Conservation (phyloP, 2,329 filamentous ascomycete genomes). For the Chaetothyriales sp. region DNA sequence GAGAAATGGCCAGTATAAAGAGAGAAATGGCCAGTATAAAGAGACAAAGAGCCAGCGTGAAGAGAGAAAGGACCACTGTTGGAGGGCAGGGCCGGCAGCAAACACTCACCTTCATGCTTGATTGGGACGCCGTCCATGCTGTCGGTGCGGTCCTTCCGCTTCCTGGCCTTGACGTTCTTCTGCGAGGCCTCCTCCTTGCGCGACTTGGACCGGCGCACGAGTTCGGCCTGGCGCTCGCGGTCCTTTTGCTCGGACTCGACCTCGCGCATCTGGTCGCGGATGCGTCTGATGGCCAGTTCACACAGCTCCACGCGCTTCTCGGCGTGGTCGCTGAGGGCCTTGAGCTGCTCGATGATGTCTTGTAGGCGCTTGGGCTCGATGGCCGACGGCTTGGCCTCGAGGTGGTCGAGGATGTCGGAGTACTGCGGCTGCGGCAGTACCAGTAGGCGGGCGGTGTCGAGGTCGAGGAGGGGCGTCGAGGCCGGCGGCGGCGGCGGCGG, state of each 20-base stretch:
- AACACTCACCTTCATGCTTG: slow-evolving; percentile 40
- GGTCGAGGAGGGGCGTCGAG: slow-evolving; percentile 42
- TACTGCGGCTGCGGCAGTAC: slow-evolving; percentile 38
- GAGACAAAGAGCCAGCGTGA: neutral
- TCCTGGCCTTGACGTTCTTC: slow-evolving; percentile 56
- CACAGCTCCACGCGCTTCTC: slow-evolving; percentile 44
- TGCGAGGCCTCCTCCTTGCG: slow-evolving; percentile 31
- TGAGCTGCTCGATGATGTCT: slow-evolving; percentile 41
- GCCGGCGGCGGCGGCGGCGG: slow-evolving; percentile 4
- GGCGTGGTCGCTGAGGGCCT: slow-evolving; percentile 43
- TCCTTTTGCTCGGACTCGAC: slow-evolving; percentile 40
- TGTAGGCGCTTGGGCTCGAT: slow-evolving; percentile 35
- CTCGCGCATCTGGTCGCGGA: slow-evolving; percentile 45
- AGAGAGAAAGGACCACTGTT: neutral
- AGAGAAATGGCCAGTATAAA: too few species aligned
- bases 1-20: too few species aligned
- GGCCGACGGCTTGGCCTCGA: slow-evolving; percentile 35
- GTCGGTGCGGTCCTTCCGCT: slow-evolving; percentile 57
- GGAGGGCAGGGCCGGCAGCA: slow-evolving; percentile 2
- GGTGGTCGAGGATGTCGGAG: slow-evolving; percentile 44
- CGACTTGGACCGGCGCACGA: slow-evolving; percentile 32
- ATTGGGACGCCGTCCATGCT: slow-evolving; percentile 42
- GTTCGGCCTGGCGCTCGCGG: slow-evolving; percentile 36
- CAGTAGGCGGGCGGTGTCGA: slow-evolving; percentile 36
- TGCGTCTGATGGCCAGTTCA: slow-evolving; percentile 46